Conservation (phyloP, 371 early-diverging fungal species). For the Apophysomyces elegans region DNA sequence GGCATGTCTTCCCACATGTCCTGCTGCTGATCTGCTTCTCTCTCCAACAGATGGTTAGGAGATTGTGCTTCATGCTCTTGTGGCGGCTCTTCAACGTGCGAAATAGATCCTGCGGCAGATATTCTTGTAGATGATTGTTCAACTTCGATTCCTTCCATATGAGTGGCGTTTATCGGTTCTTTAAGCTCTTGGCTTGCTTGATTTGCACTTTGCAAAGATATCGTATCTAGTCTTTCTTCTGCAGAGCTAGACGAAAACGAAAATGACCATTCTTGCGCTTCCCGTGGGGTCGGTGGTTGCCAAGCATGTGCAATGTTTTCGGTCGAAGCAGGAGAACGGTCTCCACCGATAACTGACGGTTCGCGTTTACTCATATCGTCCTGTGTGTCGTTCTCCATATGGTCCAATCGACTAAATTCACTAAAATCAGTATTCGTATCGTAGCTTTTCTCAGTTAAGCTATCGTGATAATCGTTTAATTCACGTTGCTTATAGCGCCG, state of each 20-base stretch:
- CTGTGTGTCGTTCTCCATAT: neutral
- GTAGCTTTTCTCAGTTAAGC: constrained; percentile 1
- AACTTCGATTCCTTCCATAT: neutral
- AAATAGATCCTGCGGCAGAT: neutral
- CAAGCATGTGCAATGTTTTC: neutral
- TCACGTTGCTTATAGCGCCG: neutral
- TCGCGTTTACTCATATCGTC: neutral
- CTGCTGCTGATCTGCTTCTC: neutral
- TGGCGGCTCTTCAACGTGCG: constrained; percentile 27
- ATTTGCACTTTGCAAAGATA: neutral
- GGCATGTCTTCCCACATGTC: neutral
- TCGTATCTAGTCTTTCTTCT: neutral
- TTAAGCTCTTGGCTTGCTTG: neutral
- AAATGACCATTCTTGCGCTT: neutral
- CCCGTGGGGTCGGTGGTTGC: neutral
- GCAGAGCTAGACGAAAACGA: neutral
- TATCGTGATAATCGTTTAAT: neutral
- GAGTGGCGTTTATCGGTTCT: neutral
- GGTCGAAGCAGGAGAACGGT: neutral
- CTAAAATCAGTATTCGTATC: constrained; percentile 1
- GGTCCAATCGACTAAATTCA: neutral
- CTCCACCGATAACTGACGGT: neutral
- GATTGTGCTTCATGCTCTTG: constrained; percentile 19
- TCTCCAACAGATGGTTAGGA: too few species aligned
- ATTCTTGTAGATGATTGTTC: neutral